phyloP scores from a whole-genome alignment of 2,329 filamentous ascomycete species.

The Colletotrichum liaoningense region DNA sequence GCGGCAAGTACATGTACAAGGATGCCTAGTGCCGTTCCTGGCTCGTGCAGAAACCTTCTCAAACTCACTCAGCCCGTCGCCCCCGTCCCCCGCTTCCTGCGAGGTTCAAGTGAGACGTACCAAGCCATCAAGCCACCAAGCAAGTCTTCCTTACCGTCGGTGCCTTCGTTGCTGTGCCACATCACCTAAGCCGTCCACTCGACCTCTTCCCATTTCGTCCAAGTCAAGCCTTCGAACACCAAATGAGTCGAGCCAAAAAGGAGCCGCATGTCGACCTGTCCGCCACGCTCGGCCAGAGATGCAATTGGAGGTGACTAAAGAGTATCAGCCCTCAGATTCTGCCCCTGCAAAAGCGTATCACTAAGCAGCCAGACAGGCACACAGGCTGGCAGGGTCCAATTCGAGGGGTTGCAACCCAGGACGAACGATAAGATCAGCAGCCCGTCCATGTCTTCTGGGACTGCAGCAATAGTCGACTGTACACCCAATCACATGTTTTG shows the following conservation, averaged over 20 bases:
- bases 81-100: conserved; percentile 23
- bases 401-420: background rate
- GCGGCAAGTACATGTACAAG: conserved; percentile 50
- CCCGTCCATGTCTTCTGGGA: background rate
- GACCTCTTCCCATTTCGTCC: background rate
- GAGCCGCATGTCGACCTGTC: background rate
- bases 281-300: background rate
- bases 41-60: conserved; percentile 59
- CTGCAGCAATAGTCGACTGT: background rate
- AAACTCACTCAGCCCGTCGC: conserved; percentile 57
- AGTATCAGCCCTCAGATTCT: background rate
- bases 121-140: background rate
- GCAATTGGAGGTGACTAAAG: background rate
- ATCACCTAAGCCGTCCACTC: background rate
- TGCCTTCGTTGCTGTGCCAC: background rate
- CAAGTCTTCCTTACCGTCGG: background rate
- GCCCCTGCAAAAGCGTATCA: background rate
- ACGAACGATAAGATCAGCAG: conserved; percentile 1
- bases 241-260: background rate
- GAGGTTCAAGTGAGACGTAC: background rate
- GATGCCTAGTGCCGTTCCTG: conserved; percentile 12
- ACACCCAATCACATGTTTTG: conserved; percentile 2
- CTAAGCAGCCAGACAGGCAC: background rate
- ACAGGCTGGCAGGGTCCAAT: background rate
- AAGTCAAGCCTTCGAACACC: background rate